Evolutionary conservation across 345 rosid species (phyloP).

Genomic region (Eutrema japonicum): DNA sequence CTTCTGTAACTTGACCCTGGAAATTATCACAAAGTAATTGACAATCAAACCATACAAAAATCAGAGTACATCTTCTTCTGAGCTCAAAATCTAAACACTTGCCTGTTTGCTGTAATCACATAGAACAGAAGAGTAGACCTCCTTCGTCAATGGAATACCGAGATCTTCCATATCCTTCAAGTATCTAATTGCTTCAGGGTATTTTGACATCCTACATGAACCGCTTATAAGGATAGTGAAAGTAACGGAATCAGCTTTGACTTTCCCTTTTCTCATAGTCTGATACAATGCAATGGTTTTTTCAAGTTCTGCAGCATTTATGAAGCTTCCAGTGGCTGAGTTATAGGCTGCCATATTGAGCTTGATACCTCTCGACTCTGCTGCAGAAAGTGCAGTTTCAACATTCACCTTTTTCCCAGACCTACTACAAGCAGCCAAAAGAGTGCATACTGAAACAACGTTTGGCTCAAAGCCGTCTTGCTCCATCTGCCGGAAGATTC

Average conservation of each 20-base stretch:
- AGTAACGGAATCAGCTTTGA: slow-evolving; percentile 74
- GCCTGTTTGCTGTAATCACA: slow-evolving; percentile 82
- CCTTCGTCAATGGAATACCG: slow-evolving; percentile 68
- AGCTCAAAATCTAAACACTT: slow-evolving; percentile 43
- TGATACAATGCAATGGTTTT: slow-evolving; percentile 67
- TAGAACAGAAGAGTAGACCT: slow-evolving; percentile 77
- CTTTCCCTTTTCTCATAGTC: slow-evolving; percentile 72
- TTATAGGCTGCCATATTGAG: slow-evolving; percentile 82
- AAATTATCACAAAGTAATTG: neutral
- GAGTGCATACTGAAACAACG: slow-evolving; percentile 79
- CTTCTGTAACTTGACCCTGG: slow-evolving; percentile 77
- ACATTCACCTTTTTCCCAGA: slow-evolving; percentile 70
- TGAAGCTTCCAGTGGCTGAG: slow-evolving; percentile 85
- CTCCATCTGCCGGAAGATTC: slow-evolving; percentile 79
- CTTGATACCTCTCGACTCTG: slow-evolving; percentile 73
- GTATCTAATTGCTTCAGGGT: slow-evolving; percentile 72
- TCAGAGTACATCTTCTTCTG: slow-evolving; percentile 13
- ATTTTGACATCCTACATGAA: slow-evolving; percentile 82
- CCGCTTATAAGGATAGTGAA: slow-evolving; percentile 77
- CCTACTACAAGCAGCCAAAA: slow-evolving; percentile 86
- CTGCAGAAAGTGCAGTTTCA: slow-evolving; percentile 77
- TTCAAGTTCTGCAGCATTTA: slow-evolving; percentile 80
- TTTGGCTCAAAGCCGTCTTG: slow-evolving; percentile 71
- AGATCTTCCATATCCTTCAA: slow-evolving; percentile 64
- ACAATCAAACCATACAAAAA: slow-evolving; percentile 15